Base-by-base conservation (phyloP, 352 stramenopile species). In the Pythium periplocum region DNA sequence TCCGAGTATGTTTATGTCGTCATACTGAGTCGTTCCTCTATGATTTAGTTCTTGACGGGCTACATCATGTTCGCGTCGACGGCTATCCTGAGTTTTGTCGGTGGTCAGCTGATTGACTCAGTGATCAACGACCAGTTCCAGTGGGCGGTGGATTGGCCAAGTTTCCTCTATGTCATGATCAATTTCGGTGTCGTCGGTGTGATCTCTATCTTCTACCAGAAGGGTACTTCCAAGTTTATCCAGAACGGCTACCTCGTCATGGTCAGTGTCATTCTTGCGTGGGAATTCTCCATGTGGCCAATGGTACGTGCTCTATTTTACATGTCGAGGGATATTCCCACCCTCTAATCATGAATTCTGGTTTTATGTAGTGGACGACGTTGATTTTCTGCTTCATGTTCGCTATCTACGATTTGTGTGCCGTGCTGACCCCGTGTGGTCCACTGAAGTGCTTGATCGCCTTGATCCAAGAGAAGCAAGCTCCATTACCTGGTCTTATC, bases 361-460 rank as follows among this genome's bases (percentile, higher is more conserved):
- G 50, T 1, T 55, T 1, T 12, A 30, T 51, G 17, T 44, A 85
- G 71, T 97, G 86, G 86, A 96, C 84, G 33, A 95, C 84, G 31
- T 93, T 92, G 68, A 90, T 79, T 17, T 92, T 97, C 49, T 91
- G 90, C 38, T 78, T 98, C 51, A 96, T 98, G 72, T 90, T 99
- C 59, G 97, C 95, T 2, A 73, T 98, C 37, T 99, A 99, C 71
- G 97, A 99, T 80, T 72, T 99, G 6, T 99, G 94, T 63, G 97
- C 97, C 4, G 97, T 99, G 6, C 68, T 99, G 4, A 98, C 96
- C 4, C 97, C 97, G 0, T 99, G 95, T 66, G 97, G 97, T 8
- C 97, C 97, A 30, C 74, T 99, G 33, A 98, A 87, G 80, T 95
- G 61, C 62, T 96, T 72, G 62, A 84, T 95, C 45, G 81, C 92